These are phyloP conservation scores for Citrullus mucosospermus DNA, from an alignment of 306 rosid genomes.

Conservation along the genomic window DNA sequence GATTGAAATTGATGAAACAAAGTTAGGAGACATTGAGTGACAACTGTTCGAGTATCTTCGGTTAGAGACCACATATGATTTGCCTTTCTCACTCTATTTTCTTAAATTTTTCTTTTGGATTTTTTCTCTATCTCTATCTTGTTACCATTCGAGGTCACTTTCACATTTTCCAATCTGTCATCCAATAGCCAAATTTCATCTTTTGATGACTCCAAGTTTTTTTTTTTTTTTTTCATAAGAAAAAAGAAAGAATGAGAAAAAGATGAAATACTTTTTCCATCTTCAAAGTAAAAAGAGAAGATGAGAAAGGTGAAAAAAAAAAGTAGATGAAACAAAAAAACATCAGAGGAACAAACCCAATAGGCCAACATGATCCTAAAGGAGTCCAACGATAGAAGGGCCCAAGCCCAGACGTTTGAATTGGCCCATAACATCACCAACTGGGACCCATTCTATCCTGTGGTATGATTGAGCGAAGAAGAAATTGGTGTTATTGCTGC, in stretches of 20 bases:
- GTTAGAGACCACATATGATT: not conserved
- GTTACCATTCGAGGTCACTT: not conserved
- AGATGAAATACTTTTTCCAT: not conserved
- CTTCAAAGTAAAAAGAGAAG: not conserved
- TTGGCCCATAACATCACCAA: not conserved
- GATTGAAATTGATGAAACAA: not conserved
- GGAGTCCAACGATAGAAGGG: not conserved
- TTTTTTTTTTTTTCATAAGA: not conserved
- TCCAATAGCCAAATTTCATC: not conserved
- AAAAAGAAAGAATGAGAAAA: not conserved
- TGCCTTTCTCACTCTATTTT: not conserved
- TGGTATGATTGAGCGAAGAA: no score
- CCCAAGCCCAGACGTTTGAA: not conserved
- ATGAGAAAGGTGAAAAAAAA: not conserved
- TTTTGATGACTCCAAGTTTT: not conserved
- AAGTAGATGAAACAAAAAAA: not conserved
- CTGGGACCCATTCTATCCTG: not conserved
- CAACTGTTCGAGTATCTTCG: not conserved
- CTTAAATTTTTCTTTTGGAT: not conserved
- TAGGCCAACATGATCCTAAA: not conserved
- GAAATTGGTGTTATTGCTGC: not conserved
- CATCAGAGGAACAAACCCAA: not conserved
- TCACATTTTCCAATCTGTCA: constrained; percentile 1
- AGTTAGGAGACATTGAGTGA: not conserved
- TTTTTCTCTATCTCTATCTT: not conserved